A percentile compares a stretch with the other conserved stretches of the same genome.
Conservation (phyloP, 192 early-diverging fungal species). For the Coemansia sp. region DNA sequence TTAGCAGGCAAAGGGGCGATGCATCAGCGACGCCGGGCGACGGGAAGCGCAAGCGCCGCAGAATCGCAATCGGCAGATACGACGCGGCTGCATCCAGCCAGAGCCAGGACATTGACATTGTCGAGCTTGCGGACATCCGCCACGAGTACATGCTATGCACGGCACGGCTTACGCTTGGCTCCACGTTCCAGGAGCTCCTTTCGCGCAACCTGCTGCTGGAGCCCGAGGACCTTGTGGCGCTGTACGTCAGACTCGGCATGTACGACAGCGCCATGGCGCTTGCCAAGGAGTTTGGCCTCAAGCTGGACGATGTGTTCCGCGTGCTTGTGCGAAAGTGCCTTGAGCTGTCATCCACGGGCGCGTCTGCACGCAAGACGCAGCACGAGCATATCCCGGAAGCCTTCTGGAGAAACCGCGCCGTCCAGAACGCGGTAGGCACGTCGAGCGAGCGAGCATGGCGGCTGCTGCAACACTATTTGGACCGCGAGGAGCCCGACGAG, state of each 20-base stretch:
- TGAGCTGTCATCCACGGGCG: constrained; percentile 15
- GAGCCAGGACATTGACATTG: constrained; percentile 40
- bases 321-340: constrained; percentile 38
- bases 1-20: constrained; percentile 16
- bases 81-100: constrained; percentile 21
- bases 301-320: constrained; percentile 29
- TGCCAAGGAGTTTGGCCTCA: constrained; percentile 24
- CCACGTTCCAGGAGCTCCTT: constrained; percentile 35
- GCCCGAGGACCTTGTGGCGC: constrained; percentile 36
- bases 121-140: constrained; percentile 46
- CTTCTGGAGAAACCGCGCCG: constrained; percentile 31
- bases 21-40: background rate
- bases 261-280: constrained; percentile 51
- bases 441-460: constrained; percentile 46
- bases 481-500: constrained; percentile 18
- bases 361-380: constrained; percentile 1
- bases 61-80: constrained; percentile 36
- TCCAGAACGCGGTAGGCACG: constrained; percentile 18
- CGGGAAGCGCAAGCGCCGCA: constrained; percentile 27
- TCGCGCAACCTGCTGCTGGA: constrained; percentile 45
- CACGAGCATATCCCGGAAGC: constrained; percentile 31
- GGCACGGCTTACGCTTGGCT: constrained; percentile 40
- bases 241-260: constrained; percentile 43
- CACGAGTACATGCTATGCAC: constrained; percentile 48
- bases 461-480: constrained; percentile 41